Evolutionary conservation across 164 flowering plant species (phyloP).

Genomic region (Tetracentron sinense): DNA sequence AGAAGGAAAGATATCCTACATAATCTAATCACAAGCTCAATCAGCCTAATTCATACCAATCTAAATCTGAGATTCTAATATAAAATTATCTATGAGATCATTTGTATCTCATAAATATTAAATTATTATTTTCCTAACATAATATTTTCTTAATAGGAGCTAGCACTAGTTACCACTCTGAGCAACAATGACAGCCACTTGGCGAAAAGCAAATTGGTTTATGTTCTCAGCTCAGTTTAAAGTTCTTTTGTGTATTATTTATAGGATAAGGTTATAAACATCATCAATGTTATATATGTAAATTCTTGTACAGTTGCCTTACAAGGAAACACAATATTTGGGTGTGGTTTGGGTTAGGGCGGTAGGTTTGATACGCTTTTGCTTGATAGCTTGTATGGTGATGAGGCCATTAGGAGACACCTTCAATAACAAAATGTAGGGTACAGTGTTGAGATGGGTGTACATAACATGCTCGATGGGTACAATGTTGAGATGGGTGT

Average conservation of each 20-base stretch:
- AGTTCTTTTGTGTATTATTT: neutral
- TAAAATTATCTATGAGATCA: too few relatives aligned
- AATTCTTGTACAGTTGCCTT: too few relatives aligned
- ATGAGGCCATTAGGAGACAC: conserved; percentile 58
- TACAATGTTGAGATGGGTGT: conserved; percentile 33
- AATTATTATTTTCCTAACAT: too few relatives aligned
- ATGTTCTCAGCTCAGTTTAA: conserved; percentile 19
- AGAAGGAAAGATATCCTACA: too few relatives aligned
- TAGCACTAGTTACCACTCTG: conserved; percentile 75
- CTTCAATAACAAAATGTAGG: conserved; percentile 58
- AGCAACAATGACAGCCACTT: conserved; percentile 43
- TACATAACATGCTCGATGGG: conserved; percentile 50
- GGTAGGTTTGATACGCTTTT: conserved; percentile 87
- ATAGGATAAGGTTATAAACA: neutral
- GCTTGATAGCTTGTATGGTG: conserved; percentile 90
- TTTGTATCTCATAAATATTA: too few relatives aligned
- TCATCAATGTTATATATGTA: neutral
- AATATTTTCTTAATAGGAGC: too few relatives aligned
- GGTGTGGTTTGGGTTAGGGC: conserved; percentile 37
- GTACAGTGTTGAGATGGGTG: conserved; percentile 33
- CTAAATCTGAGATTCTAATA: too few relatives aligned
- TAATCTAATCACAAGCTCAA: too few relatives aligned
- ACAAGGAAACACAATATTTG: neutral
- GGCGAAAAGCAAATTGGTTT: conserved; percentile 60
- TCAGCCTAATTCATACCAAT: too few relatives aligned